Percentiles rank a stretch among this genome's conserved stretches.
phyloP scores from a whole-genome alignment of 2,329 filamentous ascomycete species.

The Monilinia aucupariae region DNA sequence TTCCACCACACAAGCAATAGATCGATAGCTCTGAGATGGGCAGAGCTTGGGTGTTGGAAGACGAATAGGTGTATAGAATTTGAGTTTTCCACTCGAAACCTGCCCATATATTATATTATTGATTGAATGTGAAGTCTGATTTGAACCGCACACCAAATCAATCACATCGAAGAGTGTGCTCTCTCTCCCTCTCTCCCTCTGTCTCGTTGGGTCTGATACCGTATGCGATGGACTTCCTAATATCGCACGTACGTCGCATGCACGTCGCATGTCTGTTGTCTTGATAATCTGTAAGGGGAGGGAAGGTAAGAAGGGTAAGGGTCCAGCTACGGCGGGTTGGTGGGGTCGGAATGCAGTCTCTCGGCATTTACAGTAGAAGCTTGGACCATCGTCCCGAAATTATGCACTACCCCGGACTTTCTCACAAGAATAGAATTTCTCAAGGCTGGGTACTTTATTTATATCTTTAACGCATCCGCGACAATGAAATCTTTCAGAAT shows the following conservation, averaged over 20 bases:
- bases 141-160: too few relatives aligned
- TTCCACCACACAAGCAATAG: not conserved
- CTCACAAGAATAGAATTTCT: slow-evolving; percentile 1
- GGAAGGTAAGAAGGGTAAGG: too few relatives aligned
- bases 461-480: not conserved
- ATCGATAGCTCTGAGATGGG: not conserved
- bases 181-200: too few relatives aligned
- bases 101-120: not conserved
- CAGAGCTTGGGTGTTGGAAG: not conserved
- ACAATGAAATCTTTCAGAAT: not conserved
- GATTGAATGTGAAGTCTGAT: too few relatives aligned
- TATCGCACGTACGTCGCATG: too few relatives aligned
- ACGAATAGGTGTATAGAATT: not conserved
- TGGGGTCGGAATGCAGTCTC: too few relatives aligned
- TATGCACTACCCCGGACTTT: slow-evolving; percentile 7
- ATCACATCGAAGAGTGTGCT: too few relatives aligned
- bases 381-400: not conserved
- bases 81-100: not conserved
- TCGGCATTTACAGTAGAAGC: not conserved
- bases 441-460: slow-evolving; percentile 5
- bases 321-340: too few relatives aligned
- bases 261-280: too few relatives aligned
- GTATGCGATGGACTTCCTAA: too few relatives aligned
- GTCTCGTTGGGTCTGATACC: too few relatives aligned
- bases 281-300: too few relatives aligned